These are phyloP conservation scores for Cladosporium sp. DNA, from an alignment of 2,329 filamentous ascomycete species.

Conservation along the genomic window DNA sequence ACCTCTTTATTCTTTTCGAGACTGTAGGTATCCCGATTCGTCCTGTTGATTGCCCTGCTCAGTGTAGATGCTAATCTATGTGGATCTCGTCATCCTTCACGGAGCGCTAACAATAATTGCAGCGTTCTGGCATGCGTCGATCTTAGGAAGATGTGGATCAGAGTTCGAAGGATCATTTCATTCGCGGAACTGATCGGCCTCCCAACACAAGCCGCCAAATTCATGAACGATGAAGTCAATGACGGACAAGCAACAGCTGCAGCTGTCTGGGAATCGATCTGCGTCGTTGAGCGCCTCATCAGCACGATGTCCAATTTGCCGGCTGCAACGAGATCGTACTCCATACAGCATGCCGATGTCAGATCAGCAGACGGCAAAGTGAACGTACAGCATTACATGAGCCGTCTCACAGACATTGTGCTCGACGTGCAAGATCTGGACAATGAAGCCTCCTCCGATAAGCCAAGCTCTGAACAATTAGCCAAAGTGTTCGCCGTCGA, in stretches of 20 bases:
- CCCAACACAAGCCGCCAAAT: constrained; percentile 1
- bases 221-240: background rate
- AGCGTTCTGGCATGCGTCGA: constrained; percentile 33
- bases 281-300: constrained; percentile 29
- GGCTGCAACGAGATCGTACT: constrained; percentile 6
- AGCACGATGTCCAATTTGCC: constrained; percentile 18
- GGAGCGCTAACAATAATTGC: background rate
- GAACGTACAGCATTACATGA: constrained; percentile 13
- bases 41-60: too few species aligned
- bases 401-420: constrained; percentile 15
- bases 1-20: constrained; percentile 33
- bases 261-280: constrained; percentile 33
- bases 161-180: constrained; percentile 34
- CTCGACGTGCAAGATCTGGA: constrained; percentile 14
- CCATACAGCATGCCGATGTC: constrained; percentile 6
- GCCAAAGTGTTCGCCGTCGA: constrained; percentile 25
- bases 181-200: constrained; percentile 36
- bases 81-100: background rate
- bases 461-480: constrained; percentile 12
- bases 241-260: constrained; percentile 17
- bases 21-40: constrained; percentile 28
- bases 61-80: too few species aligned
- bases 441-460: constrained; percentile 2
- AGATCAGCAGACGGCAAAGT: constrained; percentile 1
- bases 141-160: constrained; percentile 35